A percentile compares a stretch with the other conserved stretches of the same genome.
Conservation (phyloP, 2,329 filamentous ascomycete species). For the Bipolaris sorokiniana region DNA sequence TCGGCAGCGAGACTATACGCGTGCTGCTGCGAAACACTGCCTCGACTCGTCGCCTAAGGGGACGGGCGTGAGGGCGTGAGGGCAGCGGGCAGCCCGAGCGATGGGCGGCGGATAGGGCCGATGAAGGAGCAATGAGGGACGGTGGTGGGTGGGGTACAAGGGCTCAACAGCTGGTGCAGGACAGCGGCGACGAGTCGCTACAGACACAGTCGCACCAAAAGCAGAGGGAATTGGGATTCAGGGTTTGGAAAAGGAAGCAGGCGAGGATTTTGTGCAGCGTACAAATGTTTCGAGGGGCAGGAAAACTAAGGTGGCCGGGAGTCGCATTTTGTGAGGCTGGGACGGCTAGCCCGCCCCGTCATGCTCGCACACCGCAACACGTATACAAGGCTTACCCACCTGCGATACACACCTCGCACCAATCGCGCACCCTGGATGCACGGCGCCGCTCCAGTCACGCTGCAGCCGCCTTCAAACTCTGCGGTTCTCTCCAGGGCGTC, state of each 20-base stretch:
- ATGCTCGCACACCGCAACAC: constrained; percentile 34
- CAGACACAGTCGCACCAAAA: constrained; percentile 16
- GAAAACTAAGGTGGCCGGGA: constrained; percentile 22
- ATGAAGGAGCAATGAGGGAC: constrained; percentile 11
- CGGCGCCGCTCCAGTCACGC: constrained; percentile 1
- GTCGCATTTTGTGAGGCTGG: constrained; percentile 27
- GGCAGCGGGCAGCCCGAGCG: constrained; percentile 23
- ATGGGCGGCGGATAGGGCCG: constrained; percentile 21
- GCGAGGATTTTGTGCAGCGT: constrained; percentile 22
- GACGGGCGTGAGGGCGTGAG: constrained; percentile 4
- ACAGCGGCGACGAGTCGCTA: constrained; percentile 2
- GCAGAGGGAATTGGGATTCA: constrained; percentile 5
- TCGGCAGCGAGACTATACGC: constrained; percentile 26
- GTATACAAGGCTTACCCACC: constrained; percentile 21
- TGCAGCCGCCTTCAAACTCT: constrained; percentile 2
- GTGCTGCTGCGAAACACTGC: constrained; percentile 37
- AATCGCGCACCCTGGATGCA: constrained; percentile 1
- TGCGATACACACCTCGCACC: not conserved
- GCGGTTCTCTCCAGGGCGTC: not conserved
- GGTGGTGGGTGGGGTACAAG: constrained; percentile 17
- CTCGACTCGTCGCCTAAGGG: constrained; percentile 16
- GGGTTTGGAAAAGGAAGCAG: constrained; percentile 23
- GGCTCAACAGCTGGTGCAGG: constrained; percentile 16
- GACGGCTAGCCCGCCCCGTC: constrained; percentile 24
- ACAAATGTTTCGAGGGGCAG: constrained; percentile 24